These are phyloP conservation scores for Thermoascus crustaceus DNA, from an alignment of 2,329 filamentous ascomycete genomes.

Conservation along the genomic window DNA sequence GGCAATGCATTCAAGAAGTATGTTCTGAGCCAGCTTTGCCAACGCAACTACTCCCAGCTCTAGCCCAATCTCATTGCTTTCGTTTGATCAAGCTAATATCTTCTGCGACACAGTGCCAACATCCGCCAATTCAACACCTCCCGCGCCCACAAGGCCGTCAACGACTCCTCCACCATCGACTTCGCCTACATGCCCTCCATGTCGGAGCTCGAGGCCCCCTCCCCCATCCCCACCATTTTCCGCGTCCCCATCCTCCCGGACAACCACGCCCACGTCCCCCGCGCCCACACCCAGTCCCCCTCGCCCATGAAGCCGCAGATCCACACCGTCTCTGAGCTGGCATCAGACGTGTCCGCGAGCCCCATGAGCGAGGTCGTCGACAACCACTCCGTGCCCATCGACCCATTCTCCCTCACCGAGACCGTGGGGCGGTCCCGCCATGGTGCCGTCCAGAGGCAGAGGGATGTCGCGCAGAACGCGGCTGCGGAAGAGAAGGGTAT, in stretches of 20 bases:
- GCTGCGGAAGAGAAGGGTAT: slow-evolving; percentile 21
- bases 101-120: slow-evolving; percentile 7
- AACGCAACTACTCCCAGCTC: slow-evolving; percentile 28
- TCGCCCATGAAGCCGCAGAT: slow-evolving; percentile 49
- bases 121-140: slow-evolving; percentile 56
- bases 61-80: slow-evolving; percentile 11
- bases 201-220: slow-evolving; percentile 33
- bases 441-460: slow-evolving; percentile 28
- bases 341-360: slow-evolving; percentile 39
- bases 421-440: slow-evolving; percentile 34
- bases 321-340: slow-evolving; percentile 41
- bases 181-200: slow-evolving; percentile 53
- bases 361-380: slow-evolving; percentile 53
- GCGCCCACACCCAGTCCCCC: slow-evolving; percentile 10
- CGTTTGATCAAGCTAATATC: no score
- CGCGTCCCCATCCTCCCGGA: slow-evolving; percentile 46
- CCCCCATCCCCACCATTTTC: slow-evolving; percentile 27
- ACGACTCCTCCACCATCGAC: slow-evolving; percentile 55
- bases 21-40: slow-evolving; percentile 14
- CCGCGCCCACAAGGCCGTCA: slow-evolving; percentile 47
- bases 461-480: slow-evolving; percentile 23
- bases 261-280: slow-evolving; percentile 21
- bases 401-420: slow-evolving; percentile 49
- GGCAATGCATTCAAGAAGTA: slow-evolving; percentile 33
- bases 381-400: slow-evolving; percentile 47